Evolutionary conservation across 2,329 filamentous ascomycete species (phyloP).

Genomic region (Trichoderma breve): DNA sequence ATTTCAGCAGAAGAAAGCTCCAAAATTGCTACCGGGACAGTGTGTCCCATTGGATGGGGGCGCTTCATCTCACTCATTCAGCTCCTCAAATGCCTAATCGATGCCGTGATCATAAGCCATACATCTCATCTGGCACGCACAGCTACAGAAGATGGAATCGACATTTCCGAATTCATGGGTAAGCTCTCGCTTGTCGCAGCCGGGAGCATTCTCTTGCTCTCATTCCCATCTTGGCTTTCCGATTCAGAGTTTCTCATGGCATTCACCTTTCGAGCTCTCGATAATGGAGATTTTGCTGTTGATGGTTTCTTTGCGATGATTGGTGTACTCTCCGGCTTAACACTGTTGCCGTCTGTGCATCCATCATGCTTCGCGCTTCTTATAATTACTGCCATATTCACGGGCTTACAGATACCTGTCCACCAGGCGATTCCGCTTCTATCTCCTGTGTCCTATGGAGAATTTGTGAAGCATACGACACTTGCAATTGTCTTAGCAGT

Average conservation of each 20-base stretch:
- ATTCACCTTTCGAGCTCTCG: constrained; percentile 30
- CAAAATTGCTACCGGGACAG: constrained; percentile 19
- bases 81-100: constrained; percentile 30
- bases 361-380: constrained; percentile 31
- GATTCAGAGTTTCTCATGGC: constrained; percentile 32
- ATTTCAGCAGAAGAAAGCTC: constrained; percentile 11
- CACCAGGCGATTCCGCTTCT: neutral
- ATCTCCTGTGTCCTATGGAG: neutral
- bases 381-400: constrained; percentile 26
- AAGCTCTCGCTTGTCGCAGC: constrained; percentile 19
- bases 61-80: constrained; percentile 20
- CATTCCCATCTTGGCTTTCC: constrained; percentile 28
- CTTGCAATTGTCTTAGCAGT: neutral
- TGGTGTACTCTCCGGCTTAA: constrained; percentile 29
- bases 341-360: constrained; percentile 30
- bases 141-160: constrained; percentile 24
- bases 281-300: constrained; percentile 30
- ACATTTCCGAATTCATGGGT: constrained; percentile 20
- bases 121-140: constrained; percentile 28
- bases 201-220: constrained; percentile 26
- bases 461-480: neutral
- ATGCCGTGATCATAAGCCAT: constrained; percentile 32
- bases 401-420: constrained; percentile 9
- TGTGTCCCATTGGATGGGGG: constrained; percentile 23
- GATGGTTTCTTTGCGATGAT: constrained; percentile 30